phyloP scores from a whole-genome alignment of 257 asterid species.

The Gardenia jasminoides region DNA sequence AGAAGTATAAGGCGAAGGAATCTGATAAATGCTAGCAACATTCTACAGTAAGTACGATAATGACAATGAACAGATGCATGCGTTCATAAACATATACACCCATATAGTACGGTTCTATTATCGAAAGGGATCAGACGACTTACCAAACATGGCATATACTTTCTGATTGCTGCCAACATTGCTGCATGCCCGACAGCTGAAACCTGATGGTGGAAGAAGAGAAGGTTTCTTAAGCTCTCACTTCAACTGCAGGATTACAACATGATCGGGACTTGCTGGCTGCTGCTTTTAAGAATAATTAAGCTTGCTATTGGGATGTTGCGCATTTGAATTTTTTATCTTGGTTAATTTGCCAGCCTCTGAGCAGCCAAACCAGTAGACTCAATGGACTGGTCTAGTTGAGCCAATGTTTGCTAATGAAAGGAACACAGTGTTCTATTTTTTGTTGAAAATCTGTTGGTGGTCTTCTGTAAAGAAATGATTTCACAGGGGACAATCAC shows the following conservation, averaged over 20 bases:
- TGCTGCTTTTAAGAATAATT: too few species aligned
- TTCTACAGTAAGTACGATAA: constrained; percentile 1
- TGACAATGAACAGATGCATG: neutral
- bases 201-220: constrained; percentile 40
- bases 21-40: constrained; percentile 34
- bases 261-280: neutral
- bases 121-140: neutral
- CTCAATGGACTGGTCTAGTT: too few species aligned
- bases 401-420: too few species aligned
- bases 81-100: neutral
- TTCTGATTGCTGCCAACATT: constrained; percentile 75
- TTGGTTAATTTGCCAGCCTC: too few species aligned
- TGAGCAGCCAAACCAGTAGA: too few species aligned
- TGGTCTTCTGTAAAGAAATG: neutral
- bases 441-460: too few species aligned
- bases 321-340: too few species aligned
- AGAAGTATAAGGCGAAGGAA: constrained; percentile 75
- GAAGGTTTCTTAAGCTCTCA: neutral
- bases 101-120: too few species aligned
- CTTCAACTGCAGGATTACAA: neutral
- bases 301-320: too few species aligned
- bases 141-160: constrained; percentile 69
- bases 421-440: too few species aligned
- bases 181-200: constrained; percentile 92
- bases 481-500: neutral